Evolutionary conservation across 2,329 filamentous ascomycete species (phyloP), one percentile per base, ranked within the genome.

Genomic region (Coniochaeta sp.): DNA sequence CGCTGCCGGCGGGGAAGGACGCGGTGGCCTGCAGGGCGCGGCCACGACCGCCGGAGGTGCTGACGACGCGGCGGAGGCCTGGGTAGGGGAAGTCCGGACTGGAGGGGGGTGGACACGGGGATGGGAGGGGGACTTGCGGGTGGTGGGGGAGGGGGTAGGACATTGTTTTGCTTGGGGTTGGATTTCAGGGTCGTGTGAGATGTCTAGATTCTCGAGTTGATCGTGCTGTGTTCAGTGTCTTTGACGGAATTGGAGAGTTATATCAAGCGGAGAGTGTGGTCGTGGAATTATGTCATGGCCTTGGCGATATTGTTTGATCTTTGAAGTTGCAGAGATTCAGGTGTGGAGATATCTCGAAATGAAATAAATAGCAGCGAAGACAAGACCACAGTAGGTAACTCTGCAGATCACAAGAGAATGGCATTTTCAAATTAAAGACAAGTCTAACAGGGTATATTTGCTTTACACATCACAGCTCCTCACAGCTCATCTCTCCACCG

Each of bases 11-110:
- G 3, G 61, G 22, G 68, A 81, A 79, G 63, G 71, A 4, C 52
- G 68, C 71, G 19, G 75, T 73, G 36, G 81, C 75, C 59, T 72
- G 69, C 34, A 86, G 74, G 60, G 73, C 72, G 63, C 82, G 81
- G 61, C 79, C 80, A 58, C 50, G 32, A 50, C 57, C 34, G 3
- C 32, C 10, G 50, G 58, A 26, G 26, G 34, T 56, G 55, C 44
- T 30, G 57, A 47, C 56, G 19, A 19, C 28, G 16, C 55, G 26
- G 38, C 58, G 59, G 59, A 58, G 60, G 8, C 57, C 57, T 10
- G 61, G 55, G 81, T 81, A 80, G 85, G 59, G 22, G 12, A 30
- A n/a, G 34, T 28, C 16, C 8, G 34, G 34, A 10, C 2, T 44
- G 10, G 36, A 14, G 19, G 55, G 55, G 2, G 36, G 36, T 4